Conservation (phyloP, 352 stramenopile species). For the Globisporangium takayamanum region DNA sequence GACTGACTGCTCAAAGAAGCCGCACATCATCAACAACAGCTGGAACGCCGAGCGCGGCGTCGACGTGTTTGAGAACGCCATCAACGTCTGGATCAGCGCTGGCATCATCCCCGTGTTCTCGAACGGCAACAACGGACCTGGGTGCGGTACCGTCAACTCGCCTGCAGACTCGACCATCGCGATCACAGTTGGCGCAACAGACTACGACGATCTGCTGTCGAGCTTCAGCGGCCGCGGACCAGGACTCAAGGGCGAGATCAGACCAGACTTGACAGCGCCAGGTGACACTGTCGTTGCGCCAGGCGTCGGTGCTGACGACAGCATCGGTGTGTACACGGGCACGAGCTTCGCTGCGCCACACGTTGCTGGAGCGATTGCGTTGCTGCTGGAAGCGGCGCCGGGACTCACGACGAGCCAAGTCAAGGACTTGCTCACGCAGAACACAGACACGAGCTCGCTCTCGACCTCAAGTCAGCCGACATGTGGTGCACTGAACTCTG, state of each 20-base stretch:
- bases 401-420: slow-evolving; percentile 17
- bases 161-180: slow-evolving; percentile 26
- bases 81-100: slow-evolving; percentile 44
- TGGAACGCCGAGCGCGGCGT: slow-evolving; percentile 41
- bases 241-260: slow-evolving; percentile 29
- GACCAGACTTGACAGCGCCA: slow-evolving; percentile 33
- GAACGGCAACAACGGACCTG: slow-evolving; percentile 36
- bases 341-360: slow-evolving; percentile 38
- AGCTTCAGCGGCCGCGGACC: slow-evolving; percentile 31
- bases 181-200: slow-evolving; percentile 46
- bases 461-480: slow-evolving; percentile 7
- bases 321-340: slow-evolving; percentile 17
- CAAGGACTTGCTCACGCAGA: slow-evolving; percentile 20
- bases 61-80: slow-evolving; percentile 16
- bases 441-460: slow-evolving; percentile 8
- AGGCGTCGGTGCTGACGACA: slow-evolving; percentile 3
- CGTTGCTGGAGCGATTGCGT: slow-evolving; percentile 26
- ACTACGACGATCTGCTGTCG: slow-evolving; percentile 23
- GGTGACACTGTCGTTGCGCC: slow-evolving; percentile 25
- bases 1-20: slow-evolving; percentile 32
- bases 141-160: slow-evolving; percentile 30
- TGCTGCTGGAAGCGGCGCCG: slow-evolving; percentile 32
- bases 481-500: slow-evolving; percentile 2
- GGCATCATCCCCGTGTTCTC: slow-evolving; percentile 52
- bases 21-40: slow-evolving; percentile 63